phyloP scores from a whole-genome alignment of 1,284 basidiomycete genomes.

The Termitomyces sp. region DNA sequence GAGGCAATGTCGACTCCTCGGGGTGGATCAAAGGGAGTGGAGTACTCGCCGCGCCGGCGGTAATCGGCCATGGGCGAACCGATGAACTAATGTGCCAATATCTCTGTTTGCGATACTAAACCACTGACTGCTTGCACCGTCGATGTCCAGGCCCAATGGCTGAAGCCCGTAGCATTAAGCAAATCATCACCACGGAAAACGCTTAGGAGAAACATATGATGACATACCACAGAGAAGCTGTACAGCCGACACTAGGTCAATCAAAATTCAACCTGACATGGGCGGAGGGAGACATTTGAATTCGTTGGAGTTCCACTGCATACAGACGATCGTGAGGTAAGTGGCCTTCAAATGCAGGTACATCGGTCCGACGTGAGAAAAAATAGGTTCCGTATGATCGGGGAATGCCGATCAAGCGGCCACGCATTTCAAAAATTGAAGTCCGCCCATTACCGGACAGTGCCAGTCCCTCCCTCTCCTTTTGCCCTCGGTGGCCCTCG shows the following conservation, averaged over 20 bases:
- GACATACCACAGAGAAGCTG: background rate
- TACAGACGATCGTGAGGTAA: background rate
- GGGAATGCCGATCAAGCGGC: slow-evolving; percentile 7
- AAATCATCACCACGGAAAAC: background rate
- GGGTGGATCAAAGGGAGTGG: background rate
- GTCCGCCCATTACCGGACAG: slow-evolving; percentile 15
- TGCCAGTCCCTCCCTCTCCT: slow-evolving; percentile 1
- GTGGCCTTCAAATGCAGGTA: no score
- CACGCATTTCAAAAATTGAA: slow-evolving; percentile 20
- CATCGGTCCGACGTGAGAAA: background rate
- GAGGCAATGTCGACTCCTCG: background rate
- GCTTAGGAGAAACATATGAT: background rate
- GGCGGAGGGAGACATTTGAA: background rate
- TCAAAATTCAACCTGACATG: background rate
- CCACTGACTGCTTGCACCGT: background rate
- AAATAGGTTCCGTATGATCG: background rate
- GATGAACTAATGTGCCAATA: no score
- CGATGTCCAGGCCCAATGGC: background rate
- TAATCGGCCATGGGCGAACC: background rate
- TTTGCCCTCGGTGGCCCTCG: slow-evolving; percentile 15
- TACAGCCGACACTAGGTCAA: background rate
- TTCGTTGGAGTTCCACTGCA: background rate
- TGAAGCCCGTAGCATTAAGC: background rate
- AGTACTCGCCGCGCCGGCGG: background rate
- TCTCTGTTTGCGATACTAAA: background rate